phyloP scores from a whole-genome alignment of 495 filamentous ascomycete genomes.

The Podospora tetraspora region DNA sequence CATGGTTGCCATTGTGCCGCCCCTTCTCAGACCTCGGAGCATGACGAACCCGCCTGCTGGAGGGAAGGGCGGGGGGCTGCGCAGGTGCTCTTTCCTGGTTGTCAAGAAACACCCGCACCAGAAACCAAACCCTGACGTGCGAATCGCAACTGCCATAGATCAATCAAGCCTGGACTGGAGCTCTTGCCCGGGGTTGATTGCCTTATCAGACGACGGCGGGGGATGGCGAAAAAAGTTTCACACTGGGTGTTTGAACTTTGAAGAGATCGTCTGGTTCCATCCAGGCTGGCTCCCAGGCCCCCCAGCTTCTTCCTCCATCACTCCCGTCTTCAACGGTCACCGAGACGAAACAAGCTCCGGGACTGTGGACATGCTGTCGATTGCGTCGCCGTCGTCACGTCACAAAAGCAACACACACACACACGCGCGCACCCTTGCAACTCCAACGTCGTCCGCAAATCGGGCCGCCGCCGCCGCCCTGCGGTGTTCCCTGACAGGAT shows the following conservation, averaged over 20 bases:
- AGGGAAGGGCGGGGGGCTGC: background rate
- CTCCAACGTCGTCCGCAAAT: conserved; percentile 2
- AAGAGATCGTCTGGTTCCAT: background rate
- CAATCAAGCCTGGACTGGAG: too few relatives aligned
- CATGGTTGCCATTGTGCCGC: conserved; percentile 7
- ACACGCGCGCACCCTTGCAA: conserved; percentile 1
- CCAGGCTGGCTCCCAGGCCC: too few relatives aligned
- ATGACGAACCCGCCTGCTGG: background rate
- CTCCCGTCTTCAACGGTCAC: background rate
- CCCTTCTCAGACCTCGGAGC: conserved; percentile 1
- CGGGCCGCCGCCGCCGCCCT: conserved; percentile 1
- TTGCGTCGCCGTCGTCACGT: background rate
- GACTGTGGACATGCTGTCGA: background rate
- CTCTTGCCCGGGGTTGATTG: background rate
- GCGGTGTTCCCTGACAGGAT: conserved; percentile 18
- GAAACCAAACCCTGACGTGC: background rate
- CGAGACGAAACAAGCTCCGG: background rate
- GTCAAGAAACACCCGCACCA: background rate
- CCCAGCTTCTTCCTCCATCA: background rate
- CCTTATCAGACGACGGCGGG: background rate
- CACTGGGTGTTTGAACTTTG: background rate
- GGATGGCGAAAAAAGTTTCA: background rate
- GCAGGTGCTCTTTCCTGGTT: background rate
- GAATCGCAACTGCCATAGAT: background rate
- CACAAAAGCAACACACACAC: background rate